Evolutionary conservation across 331 rosid species (phyloP), one percentile per base, ranked within the genome.

Genomic region (Saraca asoca): DNA sequence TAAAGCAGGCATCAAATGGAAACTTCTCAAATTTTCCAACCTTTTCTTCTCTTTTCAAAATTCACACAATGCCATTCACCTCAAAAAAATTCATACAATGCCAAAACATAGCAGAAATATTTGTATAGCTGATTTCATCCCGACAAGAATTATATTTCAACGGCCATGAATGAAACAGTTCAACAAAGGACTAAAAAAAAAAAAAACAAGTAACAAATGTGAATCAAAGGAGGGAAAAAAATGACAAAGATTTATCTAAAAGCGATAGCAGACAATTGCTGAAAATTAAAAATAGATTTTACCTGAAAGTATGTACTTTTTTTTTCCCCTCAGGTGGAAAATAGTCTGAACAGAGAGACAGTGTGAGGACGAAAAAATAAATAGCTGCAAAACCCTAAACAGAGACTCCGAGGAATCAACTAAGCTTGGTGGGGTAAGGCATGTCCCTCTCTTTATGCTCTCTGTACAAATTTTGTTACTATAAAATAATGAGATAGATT

Each of bases 371-470:
- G 29, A 29, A 17, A 67, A 60, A 66, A n/a, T 58, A 39, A 51
- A 66, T 58, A 38, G 51, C 14, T 52, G 48, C 0, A 67, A 7
- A 58, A 69, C 76, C 79, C 76, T 79, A 69, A 73, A 62, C 55
- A 56, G 65, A 78, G 79, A 73, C 65, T 73, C 66, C 79, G 41
- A 78, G 76, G 76, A 73, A 73, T 68, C 12, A 13, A 64, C 53
- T 15, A 31, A 7, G 5, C 2, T 5, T 51, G 8, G 69, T 68
- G 70, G 73, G 74, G 43, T 5, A 35, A 45, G 61, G 71, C 34
- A 50, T 68, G 78, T 66, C 8, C 45, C 15, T 45, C n/a, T 34
- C 35, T 13, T 42, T 12, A n/a, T n/a, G n/a, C n/a, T n/a, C n/a
- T n/a, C n/a, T n/a, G n/a, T n/a, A n/a, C n/a, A n/a, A n/a, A n/a